Base-by-base conservation (phyloP, 2,329 filamentous ascomycete species). In the Ophiocordyceps sinensis region DNA sequence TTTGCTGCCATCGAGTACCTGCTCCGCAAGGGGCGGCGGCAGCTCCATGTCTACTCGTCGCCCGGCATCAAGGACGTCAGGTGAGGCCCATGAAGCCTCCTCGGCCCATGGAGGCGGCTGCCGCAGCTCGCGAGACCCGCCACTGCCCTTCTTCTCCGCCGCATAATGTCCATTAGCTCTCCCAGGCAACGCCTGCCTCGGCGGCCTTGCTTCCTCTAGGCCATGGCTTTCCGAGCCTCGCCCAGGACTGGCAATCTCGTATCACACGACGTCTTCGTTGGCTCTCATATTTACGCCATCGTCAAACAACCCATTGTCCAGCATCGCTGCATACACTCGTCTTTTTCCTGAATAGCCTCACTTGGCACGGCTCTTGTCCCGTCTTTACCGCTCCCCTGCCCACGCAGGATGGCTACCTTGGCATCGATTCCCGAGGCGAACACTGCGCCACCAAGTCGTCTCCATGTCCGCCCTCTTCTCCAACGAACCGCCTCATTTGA, bases 1-100 rank as follows among this genome's bases (percentile, higher is more conserved):
- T 94, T 94, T 60, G 69, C 71, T 14, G 80, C 86, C 6, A 81
- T 95, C 43, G 88, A 95, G 60, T 91, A 85, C 58, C 66, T 94
- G 29, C 57, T 95, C 40, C 75, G 88, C 45, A 89, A 85, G 58
- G 88, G 88, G 19, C 72, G 75, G 34, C 74, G 85, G 36, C 86
- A 94, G 57, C 67, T 95, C 15, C 85, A 94, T 47, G 73, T 79
- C 37, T 91, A 91, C 61, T 76, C 81, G n/a, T 75, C 80, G 6
- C 78, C 82, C 23, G 82, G 81, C 3, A 87, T 94, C 52, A 85
- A 78, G 53, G 85, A 91, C 58, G 79, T 93, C 45, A 64, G 61
- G 47, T 69, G 53, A 51, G 50, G 14, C 6, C 29, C 26, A 21
- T 12, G 21, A 12, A 11, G 14, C 26, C 26, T 28, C 8, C 36